phyloP scores from a whole-genome alignment of 306 rosid species.

The Quillaja saponaria region DNA sequence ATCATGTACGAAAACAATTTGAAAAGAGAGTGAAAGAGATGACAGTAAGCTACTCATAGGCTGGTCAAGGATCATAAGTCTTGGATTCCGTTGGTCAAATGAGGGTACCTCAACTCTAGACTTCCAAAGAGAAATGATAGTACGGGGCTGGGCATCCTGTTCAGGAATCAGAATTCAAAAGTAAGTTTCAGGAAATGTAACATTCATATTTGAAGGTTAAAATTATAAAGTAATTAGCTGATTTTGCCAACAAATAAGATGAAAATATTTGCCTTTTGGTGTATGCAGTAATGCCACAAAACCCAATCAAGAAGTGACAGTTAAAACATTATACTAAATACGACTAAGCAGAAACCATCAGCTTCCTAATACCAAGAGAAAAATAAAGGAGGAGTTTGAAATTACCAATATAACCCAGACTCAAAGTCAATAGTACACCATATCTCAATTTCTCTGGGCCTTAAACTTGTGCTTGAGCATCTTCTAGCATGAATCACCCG shows the following conservation, averaged over 20 bases:
- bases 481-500: too few species aligned
- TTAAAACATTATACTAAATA: too few species aligned
- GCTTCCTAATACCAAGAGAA: not conserved
- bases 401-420: too few species aligned
- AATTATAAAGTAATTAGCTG: not conserved
- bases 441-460: too few species aligned
- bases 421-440: too few species aligned
- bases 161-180: not conserved
- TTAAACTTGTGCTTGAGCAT: too few species aligned
- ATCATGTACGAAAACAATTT: too few species aligned
- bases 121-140: constrained; percentile 30
- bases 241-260: too few species aligned
- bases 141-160: constrained; percentile 26
- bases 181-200: not conserved
- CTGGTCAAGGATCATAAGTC: constrained; percentile 1
- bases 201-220: not conserved
- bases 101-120: constrained; percentile 22
- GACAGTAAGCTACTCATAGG: constrained; percentile 11
- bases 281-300: not conserved
- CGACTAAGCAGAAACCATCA: not conserved
- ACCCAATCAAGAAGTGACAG: not conserved
- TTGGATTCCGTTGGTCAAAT: constrained; percentile 22
- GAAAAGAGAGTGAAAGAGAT: not conserved
- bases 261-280: too few species aligned
- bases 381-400: not conserved